Conservation (phyloP, 768 basidiomycete species). For the Lyophyllum semitale region DNA sequence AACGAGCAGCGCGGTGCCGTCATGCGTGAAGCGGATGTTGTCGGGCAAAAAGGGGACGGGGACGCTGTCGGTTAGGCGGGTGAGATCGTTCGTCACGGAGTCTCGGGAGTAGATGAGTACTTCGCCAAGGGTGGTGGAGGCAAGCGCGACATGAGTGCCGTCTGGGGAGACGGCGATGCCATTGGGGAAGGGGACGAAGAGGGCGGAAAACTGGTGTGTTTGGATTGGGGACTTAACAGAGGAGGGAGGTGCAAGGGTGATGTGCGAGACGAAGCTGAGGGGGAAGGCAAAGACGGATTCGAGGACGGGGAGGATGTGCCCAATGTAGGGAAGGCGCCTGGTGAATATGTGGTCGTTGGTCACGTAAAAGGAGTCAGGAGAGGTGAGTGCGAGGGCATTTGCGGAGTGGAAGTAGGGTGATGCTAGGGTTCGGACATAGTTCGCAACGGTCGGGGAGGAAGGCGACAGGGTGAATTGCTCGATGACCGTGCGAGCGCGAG, state of each 20-base stretch:
- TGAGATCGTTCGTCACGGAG: constrained; percentile 43
- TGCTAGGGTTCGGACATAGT: constrained; percentile 60
- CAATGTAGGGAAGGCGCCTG: constrained; percentile 57
- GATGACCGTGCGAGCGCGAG: constrained; percentile 56
- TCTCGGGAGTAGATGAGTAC: constrained; percentile 57
- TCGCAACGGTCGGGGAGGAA: constrained; percentile 40
- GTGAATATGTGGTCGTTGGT: constrained; percentile 74
- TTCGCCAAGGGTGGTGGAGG: constrained; percentile 48
- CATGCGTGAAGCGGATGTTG: constrained; percentile 56
- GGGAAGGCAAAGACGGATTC: constrained; percentile 63
- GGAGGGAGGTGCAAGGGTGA: constrained; percentile 40
- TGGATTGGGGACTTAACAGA: constrained; percentile 26
- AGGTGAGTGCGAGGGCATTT: constrained; percentile 67
- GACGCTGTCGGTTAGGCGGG: constrained; percentile 34
- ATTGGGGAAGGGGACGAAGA: constrained; percentile 67
- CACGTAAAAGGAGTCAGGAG: constrained; percentile 69
- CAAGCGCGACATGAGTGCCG: constrained; percentile 54
- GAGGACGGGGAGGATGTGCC: constrained; percentile 48
- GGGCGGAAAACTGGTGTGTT: constrained; percentile 39
- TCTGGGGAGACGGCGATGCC: constrained; percentile 62
- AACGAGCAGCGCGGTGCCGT: constrained; percentile 50
- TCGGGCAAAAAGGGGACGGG: constrained; percentile 62
- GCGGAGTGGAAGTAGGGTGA: constrained; percentile 63
- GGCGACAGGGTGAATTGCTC: constrained; percentile 68
- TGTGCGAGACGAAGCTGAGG: constrained; percentile 58